phyloP scores from a whole-genome alignment of 2,329 filamentous ascomycete species.

The Exophiala xenobiotica region DNA sequence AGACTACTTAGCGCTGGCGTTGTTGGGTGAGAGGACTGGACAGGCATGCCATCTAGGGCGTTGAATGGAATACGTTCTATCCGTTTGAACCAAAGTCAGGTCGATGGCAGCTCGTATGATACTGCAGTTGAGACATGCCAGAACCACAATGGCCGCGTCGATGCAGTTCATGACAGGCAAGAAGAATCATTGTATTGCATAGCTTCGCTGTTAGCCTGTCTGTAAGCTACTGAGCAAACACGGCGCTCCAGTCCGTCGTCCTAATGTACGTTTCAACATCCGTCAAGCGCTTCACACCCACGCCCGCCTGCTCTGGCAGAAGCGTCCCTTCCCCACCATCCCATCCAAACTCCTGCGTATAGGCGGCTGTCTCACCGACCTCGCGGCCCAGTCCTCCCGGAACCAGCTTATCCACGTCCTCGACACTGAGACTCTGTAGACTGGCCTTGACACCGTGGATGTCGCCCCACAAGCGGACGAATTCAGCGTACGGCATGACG shows the following conservation, averaged over 20 bases:
- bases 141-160: no score
- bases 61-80: no score
- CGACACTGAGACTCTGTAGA: conserved; percentile 9
- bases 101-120: no score
- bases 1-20: no score
- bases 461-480: conserved; percentile 17
- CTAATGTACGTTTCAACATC: conserved; percentile 8
- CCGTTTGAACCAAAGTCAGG: no score
- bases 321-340: conserved; percentile 37
- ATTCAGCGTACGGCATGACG: conserved; percentile 17
- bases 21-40: no score
- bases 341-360: conserved; percentile 40
- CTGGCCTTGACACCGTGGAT: conserved; percentile 6
- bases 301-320: conserved; percentile 31
- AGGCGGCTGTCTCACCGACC: conserved; percentile 36
- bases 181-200: neutral
- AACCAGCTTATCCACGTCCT: conserved; percentile 31
- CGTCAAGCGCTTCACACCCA: neutral
- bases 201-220: neutral
- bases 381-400: conserved; percentile 33
- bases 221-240: neutral
- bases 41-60: no score
- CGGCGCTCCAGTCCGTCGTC: conserved; percentile 6
- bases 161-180: neutral
- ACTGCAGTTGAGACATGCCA: no score